These are phyloP conservation scores for Pharnaceum exiguum DNA, from an alignment of 148 eudicot species.

Conservation along the genomic window DNA sequence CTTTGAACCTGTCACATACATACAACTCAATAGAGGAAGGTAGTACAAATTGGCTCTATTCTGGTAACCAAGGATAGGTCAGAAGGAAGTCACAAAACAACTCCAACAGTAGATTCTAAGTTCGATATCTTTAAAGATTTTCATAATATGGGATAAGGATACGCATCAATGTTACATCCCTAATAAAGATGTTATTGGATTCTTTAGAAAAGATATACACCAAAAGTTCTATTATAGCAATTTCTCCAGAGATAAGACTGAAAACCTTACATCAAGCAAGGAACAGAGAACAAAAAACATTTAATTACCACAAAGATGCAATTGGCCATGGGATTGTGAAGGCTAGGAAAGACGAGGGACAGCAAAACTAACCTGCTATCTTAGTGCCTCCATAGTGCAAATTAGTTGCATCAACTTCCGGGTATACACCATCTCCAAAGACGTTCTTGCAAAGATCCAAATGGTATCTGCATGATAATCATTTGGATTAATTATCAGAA, in stretches of 20 bases:
- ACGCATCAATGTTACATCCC: too few relatives aligned
- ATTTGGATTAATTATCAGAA: neutral
- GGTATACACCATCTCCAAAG: conserved; percentile 83
- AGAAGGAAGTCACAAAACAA: too few relatives aligned
- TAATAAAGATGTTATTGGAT: too few relatives aligned
- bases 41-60: too few relatives aligned
- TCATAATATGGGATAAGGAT: too few relatives aligned
- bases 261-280: neutral
- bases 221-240: too few relatives aligned
- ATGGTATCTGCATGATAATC: conserved; percentile 73
- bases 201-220: too few relatives aligned
- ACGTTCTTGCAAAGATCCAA: conserved; percentile 96
- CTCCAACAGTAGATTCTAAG: too few relatives aligned
- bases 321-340: neutral
- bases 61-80: too few relatives aligned
- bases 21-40: conserved; percentile 1
- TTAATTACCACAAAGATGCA: neutral
- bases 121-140: too few relatives aligned
- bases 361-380: conserved; percentile 62
- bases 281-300: neutral
- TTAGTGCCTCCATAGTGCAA: conserved; percentile 84
- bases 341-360: too few relatives aligned
- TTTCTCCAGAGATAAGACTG: too few relatives aligned
- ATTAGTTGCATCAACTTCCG: conserved; percentile 81
- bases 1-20: conserved; percentile 68